These are phyloP conservation scores for Viola pubescens DNA, from an alignment of 441 rosid genomes.

Conservation along the genomic window DNA sequence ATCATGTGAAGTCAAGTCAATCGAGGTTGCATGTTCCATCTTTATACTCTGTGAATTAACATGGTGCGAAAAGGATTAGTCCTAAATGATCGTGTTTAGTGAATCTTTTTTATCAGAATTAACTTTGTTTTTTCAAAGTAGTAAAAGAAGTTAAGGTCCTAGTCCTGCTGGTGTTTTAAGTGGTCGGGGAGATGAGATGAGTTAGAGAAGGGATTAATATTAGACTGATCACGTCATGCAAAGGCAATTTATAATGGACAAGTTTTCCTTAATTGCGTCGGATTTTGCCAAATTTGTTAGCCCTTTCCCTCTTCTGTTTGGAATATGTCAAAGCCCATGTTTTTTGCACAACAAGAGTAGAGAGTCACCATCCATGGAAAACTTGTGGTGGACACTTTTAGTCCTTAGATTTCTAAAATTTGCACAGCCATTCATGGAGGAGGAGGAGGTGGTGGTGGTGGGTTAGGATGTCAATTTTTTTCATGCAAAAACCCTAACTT, in stretches of 20 bases:
- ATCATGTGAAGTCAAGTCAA: too few species aligned
- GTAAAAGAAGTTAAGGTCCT: too few species aligned
- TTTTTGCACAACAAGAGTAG: constrained; percentile 9
- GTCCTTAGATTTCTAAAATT: constrained; percentile 2
- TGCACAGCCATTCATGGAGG: neutral
- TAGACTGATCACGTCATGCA: too few species aligned
- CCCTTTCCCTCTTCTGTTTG: neutral
- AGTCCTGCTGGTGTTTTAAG: neutral
- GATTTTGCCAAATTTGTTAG: constrained; percentile 2
- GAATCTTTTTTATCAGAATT: too few species aligned
- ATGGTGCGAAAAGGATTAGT: too few species aligned
- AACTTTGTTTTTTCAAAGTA: too few species aligned
- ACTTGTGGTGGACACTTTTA: neutral
- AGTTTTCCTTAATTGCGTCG: constrained; percentile 1
- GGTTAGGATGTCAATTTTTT: constrained; percentile 15
- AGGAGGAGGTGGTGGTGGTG: neutral
- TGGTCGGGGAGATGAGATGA: constrained; percentile 9
- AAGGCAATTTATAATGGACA: neutral
- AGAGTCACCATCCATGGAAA: neutral
- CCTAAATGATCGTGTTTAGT: too few species aligned
- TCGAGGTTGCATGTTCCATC: too few species aligned
- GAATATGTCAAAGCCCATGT: constrained; percentile 7
- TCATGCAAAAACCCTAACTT: neutral
- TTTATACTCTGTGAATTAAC: too few species aligned
- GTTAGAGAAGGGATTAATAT: neutral